Base-by-base conservation (phyloP, 331 rosid genomes). In the Spiraea crenata region DNA sequence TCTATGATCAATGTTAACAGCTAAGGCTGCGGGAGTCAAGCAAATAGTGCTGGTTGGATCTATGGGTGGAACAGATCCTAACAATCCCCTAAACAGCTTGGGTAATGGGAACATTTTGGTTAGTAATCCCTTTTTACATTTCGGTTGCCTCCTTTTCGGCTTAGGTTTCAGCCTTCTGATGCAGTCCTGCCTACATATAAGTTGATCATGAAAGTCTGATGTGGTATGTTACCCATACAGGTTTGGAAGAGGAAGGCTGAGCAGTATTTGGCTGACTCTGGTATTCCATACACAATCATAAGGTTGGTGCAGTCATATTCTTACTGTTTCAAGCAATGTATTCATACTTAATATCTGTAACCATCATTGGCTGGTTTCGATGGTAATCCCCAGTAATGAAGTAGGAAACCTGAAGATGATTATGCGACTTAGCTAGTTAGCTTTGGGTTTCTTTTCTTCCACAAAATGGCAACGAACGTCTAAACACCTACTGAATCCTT, bases 41-140 rank as follows among this genome's bases (percentile, higher is more conserved):
- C 99, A 93, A 40, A 89, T 93, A 68, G 96, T 93, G 88, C 79
- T 93, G 82, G 89, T 93, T 70, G 99, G 97, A 42, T 93, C 97
- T 37, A 91, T 91, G 97, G 97, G 97, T 46, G 97, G 97, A 75
- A 92, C 93, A 10, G 79, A 89, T 63, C 78, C 65, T 11, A 84
- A 80, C 77, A 64, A 92, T 76, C 93, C 97, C 63, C 74, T 92
- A 83, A 92, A 92, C 83, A 81, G 80, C 69, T 82, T 92, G 87
- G 97, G 92, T 41, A 85, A 84, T 62, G 97, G 97, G 65, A 92
- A 89, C 74, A 92, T 92, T 65, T 81, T 92, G 97, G 97, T 92
- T 54, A 19, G 96, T 85, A 40, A 59, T 66, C 70, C 71, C 69
- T 76, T 61, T 31, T 50, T 52, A 42, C 51, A 66, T 44, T 16